Conservation (phyloP, 2,329 filamentous ascomycete species). For the Dactylellina leptospora region DNA sequence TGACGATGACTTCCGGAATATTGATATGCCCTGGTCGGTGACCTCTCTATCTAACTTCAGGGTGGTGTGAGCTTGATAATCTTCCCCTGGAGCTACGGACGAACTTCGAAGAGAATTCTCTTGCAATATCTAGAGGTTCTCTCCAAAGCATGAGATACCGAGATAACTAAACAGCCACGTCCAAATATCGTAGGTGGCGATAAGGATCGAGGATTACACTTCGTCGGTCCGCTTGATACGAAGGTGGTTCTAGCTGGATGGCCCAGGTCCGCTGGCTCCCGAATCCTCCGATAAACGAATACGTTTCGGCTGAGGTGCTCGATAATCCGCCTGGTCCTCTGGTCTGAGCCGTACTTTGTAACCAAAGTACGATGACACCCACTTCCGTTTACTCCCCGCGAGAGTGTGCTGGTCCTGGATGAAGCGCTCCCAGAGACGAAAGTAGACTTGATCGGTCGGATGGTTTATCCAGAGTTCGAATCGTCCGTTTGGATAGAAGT, state of each 20-base stretch:
- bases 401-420: constrained; percentile 48
- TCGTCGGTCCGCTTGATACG: too few species aligned
- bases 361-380: constrained; percentile 50
- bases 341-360: constrained; percentile 40
- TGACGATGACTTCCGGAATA: too few species aligned
- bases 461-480: constrained; percentile 51
- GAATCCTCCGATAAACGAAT: constrained; percentile 13
- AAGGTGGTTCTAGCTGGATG: neutral
- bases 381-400: constrained; percentile 45
- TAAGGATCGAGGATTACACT: too few species aligned
- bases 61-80: too few species aligned
- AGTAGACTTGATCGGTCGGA: constrained; percentile 49
- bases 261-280: constrained; percentile 10
- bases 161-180: too few species aligned
- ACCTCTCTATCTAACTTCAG: too few species aligned
- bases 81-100: too few species aligned
- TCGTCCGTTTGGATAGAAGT: constrained; percentile 49
- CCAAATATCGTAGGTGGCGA: too few species aligned
- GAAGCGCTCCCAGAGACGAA: constrained; percentile 49
- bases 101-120: too few species aligned
- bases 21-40: too few species aligned
- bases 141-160: too few species aligned
- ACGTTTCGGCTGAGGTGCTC: constrained; percentile 17
- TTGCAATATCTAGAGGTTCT: too few species aligned
- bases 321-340: neutral